These are phyloP conservation scores for Sclerotinia borealis DNA, from an alignment of 2,329 filamentous ascomycete species.

Conservation along the genomic window DNA sequence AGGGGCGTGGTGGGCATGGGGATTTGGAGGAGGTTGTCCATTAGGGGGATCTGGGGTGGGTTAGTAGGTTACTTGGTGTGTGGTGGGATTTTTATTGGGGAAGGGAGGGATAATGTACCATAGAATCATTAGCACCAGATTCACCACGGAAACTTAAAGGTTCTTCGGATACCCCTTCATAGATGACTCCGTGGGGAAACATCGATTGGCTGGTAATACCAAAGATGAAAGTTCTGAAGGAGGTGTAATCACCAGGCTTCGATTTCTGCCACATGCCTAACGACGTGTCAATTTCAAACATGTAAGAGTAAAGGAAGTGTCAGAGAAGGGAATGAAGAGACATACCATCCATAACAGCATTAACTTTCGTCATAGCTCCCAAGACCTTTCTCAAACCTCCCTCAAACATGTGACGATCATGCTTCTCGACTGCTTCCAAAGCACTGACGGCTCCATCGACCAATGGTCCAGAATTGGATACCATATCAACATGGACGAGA, in stretches of 20 bases:
- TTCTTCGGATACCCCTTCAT: constrained; percentile 73
- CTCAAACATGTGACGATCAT: constrained; percentile 55
- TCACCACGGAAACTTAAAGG: constrained; percentile 84
- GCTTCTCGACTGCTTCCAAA: constrained; percentile 49
- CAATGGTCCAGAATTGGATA: constrained; percentile 73
- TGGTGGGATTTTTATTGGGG: not conserved
- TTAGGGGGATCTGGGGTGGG: constrained; percentile 59
- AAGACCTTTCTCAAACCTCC: constrained; percentile 57
- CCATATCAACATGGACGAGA: constrained; percentile 95
- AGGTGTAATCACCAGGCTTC: constrained; percentile 75
- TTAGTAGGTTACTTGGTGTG: not conserved
- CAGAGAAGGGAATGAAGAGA: constrained; percentile 16
- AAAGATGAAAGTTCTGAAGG: constrained; percentile 94
- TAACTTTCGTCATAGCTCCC: constrained; percentile 60
- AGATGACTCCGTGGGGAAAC: constrained; percentile 88
- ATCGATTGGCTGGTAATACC: constrained; percentile 90
- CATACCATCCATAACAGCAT: constrained; percentile 69
- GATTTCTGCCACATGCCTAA: constrained; percentile 84
- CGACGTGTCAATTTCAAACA: constrained; percentile 28
- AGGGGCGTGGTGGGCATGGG: constrained; percentile 85
- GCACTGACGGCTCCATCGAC: constrained; percentile 66
- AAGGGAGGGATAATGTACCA: constrained; percentile 43
- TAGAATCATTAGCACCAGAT: constrained; percentile 89
- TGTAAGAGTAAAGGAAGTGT: constrained; percentile 4
- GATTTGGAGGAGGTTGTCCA: constrained; percentile 81